phyloP scores from a whole-genome alignment of 2,329 filamentous ascomycete genomes.

The Xylaria sp. region DNA sequence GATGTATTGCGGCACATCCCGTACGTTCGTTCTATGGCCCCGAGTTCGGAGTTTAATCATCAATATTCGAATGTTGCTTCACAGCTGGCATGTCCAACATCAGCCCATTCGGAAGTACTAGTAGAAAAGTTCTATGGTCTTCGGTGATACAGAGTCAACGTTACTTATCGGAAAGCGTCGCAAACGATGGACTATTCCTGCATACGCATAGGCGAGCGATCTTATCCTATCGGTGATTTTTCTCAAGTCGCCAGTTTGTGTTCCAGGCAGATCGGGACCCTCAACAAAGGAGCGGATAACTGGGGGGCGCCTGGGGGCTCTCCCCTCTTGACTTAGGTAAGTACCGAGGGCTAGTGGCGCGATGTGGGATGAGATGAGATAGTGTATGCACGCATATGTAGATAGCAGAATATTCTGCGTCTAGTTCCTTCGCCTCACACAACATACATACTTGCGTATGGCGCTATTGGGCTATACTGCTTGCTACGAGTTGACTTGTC shows the following conservation, averaged over 20 bases:
- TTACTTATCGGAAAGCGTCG: slow-evolving; percentile 10
- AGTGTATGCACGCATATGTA: background rate
- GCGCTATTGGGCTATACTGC: background rate
- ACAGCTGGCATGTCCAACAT: slow-evolving; percentile 9
- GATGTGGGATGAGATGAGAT: slow-evolving; percentile 3
- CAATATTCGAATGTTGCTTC: slow-evolving; percentile 19
- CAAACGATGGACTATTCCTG: background rate
- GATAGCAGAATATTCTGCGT: slow-evolving; percentile 11
- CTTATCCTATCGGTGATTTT: slow-evolving; percentile 3
- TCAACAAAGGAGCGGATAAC: slow-evolving; percentile 6
- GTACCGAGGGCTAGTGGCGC: slow-evolving; percentile 16
- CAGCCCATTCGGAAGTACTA: slow-evolving; percentile 11
- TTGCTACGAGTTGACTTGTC: background rate
- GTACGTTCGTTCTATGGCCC: background rate
- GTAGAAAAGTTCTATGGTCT: slow-evolving; percentile 9
- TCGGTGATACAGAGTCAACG: slow-evolving; percentile 27
- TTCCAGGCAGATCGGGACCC: slow-evolving; percentile 3
- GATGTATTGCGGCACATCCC: background rate
- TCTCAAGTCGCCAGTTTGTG: slow-evolving; percentile 6
- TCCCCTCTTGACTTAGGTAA: slow-evolving; percentile 1
- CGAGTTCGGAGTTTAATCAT: slow-evolving; percentile 15
- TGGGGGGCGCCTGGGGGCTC: background rate
- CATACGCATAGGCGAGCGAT: background rate
- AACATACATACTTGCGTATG: slow-evolving; percentile 7
- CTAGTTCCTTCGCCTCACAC: slow-evolving; percentile 12